phyloP scores from a whole-genome alignment of 2,329 filamentous ascomycete genomes.

The Diplodia corticola region DNA sequence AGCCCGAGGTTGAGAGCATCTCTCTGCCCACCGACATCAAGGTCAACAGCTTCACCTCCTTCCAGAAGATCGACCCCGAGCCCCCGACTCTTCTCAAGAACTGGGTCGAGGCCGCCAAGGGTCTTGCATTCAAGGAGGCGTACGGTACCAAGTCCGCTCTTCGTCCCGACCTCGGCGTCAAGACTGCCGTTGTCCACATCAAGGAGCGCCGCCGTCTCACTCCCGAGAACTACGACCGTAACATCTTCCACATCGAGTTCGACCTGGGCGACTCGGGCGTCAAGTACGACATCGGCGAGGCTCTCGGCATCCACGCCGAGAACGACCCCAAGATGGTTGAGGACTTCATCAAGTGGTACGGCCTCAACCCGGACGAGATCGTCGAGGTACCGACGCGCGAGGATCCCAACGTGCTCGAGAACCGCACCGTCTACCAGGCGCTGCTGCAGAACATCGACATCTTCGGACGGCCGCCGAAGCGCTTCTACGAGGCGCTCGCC shows the following conservation, averaged over 20 bases:
- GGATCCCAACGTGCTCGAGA: constrained; percentile 71
- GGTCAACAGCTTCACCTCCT: constrained; percentile 78
- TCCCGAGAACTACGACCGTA: constrained; percentile 84
- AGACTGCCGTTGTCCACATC: constrained; percentile 85
- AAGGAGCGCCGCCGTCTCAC: constrained; percentile 95
- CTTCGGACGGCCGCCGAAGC: constrained; percentile 93
- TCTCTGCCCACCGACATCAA: constrained; percentile 65
- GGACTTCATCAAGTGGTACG: constrained; percentile 88
- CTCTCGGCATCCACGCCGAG: constrained; percentile 92
- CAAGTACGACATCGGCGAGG: constrained; percentile 96
- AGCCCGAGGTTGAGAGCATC: constrained; percentile 57
- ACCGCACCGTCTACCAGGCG: constrained; percentile 89
- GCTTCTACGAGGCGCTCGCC: constrained; percentile 91
- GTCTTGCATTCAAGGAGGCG: constrained; percentile 90
- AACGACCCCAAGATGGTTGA: constrained; percentile 79
- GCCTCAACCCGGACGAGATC: constrained; percentile 75
- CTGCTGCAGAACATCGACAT: constrained; percentile 93
- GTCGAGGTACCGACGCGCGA: constrained; percentile 92
- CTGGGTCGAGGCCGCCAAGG: constrained; percentile 85
- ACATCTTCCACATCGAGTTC: constrained; percentile 99
- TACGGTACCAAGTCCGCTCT: constrained; percentile 73
- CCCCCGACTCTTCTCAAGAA: constrained; percentile 65
- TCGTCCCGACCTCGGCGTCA: constrained; percentile 80
- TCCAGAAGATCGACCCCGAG: constrained; percentile 74
- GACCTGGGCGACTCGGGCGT: constrained; percentile 89